These are phyloP conservation scores for Trichoderma lentiforme DNA, from an alignment of 2,329 filamentous ascomycete genomes.

Conservation along the genomic window DNA sequence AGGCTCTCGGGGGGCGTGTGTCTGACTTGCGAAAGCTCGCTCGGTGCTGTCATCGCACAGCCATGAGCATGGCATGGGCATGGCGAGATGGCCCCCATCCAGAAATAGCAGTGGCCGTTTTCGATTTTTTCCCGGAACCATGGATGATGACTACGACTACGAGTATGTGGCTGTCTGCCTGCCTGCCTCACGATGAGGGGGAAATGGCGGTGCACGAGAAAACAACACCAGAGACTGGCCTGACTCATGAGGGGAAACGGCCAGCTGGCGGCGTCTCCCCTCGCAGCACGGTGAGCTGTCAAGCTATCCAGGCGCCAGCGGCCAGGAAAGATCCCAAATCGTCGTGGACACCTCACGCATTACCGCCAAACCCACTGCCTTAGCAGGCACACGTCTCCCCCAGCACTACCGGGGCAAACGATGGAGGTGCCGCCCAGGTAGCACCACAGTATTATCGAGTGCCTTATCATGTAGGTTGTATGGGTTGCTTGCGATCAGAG, in stretches of 20 bases:
- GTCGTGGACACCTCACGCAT: conserved; percentile 1
- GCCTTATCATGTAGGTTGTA: conserved; percentile 8
- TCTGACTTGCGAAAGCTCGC: background rate
- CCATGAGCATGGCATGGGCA: background rate
- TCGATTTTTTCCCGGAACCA: background rate
- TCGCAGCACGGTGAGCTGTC: conserved; percentile 1
- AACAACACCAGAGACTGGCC: background rate
- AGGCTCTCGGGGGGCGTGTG: background rate
- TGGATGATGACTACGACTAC: background rate
- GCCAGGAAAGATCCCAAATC: background rate
- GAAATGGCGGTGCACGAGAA: conserved; percentile 11
- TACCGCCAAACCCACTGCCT: background rate
- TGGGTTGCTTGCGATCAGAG: background rate
- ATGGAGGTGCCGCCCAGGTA: background rate
- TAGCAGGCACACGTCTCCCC: background rate
- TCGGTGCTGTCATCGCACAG: conserved; percentile 13
- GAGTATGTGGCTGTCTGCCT: background rate
- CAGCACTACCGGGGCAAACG: background rate
- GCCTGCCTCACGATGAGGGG: background rate
- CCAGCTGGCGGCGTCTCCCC: conserved; percentile 6
- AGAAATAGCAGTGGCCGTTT: conserved; percentile 13
- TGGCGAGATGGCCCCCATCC: background rate
- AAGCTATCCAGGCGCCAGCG: conserved; percentile 6
- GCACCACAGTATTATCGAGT: background rate
- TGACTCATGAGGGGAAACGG: conserved; percentile 15